Evolutionary conservation across 2,329 filamentous ascomycete genomes (phyloP), one percentile per base, ranked within the genome.

Genomic region (Graphilbum sp.): DNA sequence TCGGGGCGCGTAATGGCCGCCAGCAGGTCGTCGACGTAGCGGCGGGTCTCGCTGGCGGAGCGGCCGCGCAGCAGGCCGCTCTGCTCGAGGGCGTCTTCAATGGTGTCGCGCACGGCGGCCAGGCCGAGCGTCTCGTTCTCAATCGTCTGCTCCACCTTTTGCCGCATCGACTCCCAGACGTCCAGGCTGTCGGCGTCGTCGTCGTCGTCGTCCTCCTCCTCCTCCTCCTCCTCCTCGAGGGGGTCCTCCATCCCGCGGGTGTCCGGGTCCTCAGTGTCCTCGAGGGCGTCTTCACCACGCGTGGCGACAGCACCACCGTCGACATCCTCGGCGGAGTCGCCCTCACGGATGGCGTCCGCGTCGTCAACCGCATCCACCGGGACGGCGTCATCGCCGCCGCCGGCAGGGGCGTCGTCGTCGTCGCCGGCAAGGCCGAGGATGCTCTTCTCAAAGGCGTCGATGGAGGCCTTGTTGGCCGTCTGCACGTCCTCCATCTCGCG

Each of bases 401-500:
- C 39, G 4, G 18, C 25, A 4, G 7, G 24, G 9, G 34, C 20
- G 13, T 25, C 39, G 13, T 23, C 36, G 8, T 17, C 32, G 10
- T 34, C 34, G 25, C 51, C 50, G 18, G 46, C 42, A 3, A 75
- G 47, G 9, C 67, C 72, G 32, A 76, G 60, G 15, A 84, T 66
- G 13, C 65, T 57, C 30, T 63, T 65, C 54, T 92, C 79, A 46
- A 83, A 83, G 12, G 69, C 69, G 35, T 79, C 74, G 18, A 86
- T 68, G 25, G 72, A 69, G 16, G 64, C 70, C 45, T 73, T 72
- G 41, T 72, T 75, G 13, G 66, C 66, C 18, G 64, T 69, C 53
- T 96, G 88, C n/a, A 90, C 81, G 12, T 59, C 56, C 16, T 79
- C 62, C 44, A 92, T 83, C 38, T 84, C 67, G 5, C 76, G 68